Percentiles rank a stretch among this genome's conserved stretches.
These are phyloP conservation scores for Allantophomopsis lycopodina DNA, from an alignment of 2,329 filamentous ascomycete species.

Conservation along the genomic window DNA sequence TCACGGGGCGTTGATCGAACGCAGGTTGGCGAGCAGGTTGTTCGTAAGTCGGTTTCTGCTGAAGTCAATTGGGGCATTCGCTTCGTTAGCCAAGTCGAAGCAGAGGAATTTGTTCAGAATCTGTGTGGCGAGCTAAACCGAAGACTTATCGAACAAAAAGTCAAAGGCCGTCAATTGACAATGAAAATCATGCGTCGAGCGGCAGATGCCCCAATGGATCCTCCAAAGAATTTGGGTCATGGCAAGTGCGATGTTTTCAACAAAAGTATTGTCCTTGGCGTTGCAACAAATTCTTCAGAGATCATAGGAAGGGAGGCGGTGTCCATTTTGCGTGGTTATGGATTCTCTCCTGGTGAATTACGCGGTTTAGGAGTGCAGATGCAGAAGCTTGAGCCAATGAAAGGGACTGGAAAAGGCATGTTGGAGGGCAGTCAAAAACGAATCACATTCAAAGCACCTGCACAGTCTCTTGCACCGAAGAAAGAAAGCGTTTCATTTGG, in stretches of 20 bases:
- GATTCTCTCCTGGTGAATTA: slow-evolving; percentile 82
- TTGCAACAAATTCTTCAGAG: slow-evolving; percentile 66
- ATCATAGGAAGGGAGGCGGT: slow-evolving; percentile 69
- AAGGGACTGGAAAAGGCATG: slow-evolving; percentile 34
- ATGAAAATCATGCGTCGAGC: slow-evolving; percentile 91
- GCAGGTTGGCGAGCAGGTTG: slow-evolving; percentile 74
- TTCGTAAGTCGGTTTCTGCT: slow-evolving; percentile 88
- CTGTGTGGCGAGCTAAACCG: slow-evolving; percentile 76
- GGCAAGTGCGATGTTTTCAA: slow-evolving; percentile 92
- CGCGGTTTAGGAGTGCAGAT: slow-evolving; percentile 85
- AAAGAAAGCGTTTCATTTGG: slow-evolving; percentile 7
- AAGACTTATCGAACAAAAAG: slow-evolving; percentile 66
- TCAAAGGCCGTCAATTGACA: slow-evolving; percentile 78
- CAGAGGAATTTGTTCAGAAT: slow-evolving; percentile 79
- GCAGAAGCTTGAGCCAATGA: slow-evolving; percentile 79
- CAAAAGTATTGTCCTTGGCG: slow-evolving; percentile 71
- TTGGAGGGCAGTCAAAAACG: slow-evolving; percentile 66
- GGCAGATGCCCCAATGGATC: slow-evolving; percentile 76
- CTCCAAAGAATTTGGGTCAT: slow-evolving; percentile 86
- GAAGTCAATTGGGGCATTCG: slow-evolving; percentile 98
- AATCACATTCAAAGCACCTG: slow-evolving; percentile 53
- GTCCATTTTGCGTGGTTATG: slow-evolving; percentile 69
- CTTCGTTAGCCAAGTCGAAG: slow-evolving; percentile 83
- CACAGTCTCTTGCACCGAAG: slow-evolving; percentile 24
- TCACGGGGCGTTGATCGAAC: slow-evolving; percentile 73